Conservation (phyloP, 805 yeast species). For the Yamadazyma nakazawae region DNA sequence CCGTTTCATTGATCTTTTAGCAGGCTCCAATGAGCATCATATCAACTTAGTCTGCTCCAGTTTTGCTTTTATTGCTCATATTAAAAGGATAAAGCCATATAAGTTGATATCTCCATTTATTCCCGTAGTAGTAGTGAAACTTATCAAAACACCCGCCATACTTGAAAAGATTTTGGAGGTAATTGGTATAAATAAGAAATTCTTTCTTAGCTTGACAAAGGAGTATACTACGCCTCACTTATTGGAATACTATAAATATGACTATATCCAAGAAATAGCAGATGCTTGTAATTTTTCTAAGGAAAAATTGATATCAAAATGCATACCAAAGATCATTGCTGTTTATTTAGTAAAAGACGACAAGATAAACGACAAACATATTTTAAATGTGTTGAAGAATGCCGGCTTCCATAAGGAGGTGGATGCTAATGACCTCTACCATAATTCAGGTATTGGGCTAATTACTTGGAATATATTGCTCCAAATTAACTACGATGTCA, state of each 20-base stretch:
- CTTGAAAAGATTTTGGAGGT: conserved; percentile 61
- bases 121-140: conserved; percentile 62
- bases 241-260: conserved; percentile 61
- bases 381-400: conserved; percentile 51
- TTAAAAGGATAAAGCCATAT: conserved; percentile 65
- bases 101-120: conserved; percentile 76
- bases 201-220: conserved; percentile 66
- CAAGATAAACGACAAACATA: conserved; percentile 45
- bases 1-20: conserved; percentile 62
- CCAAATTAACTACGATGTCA: conserved; percentile 30
- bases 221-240: conserved; percentile 75
- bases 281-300: conserved; percentile 44
- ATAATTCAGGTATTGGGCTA: conserved; percentile 35
- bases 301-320: conserved; percentile 45
- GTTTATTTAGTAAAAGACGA: conserved; percentile 51
- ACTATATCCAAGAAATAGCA: conserved; percentile 63
- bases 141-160: conserved; percentile 58
- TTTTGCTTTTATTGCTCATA: conserved; percentile 54
- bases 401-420: conserved; percentile 44
- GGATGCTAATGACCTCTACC: conserved; percentile 30
- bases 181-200: conserved; percentile 57
- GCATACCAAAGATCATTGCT: conserved; percentile 55
- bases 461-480: conserved; percentile 35
- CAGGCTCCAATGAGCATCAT: conserved; percentile 61
- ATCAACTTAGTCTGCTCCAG: conserved; percentile 67